A percentile compares a stretch with the other conserved stretches of the same genome.
Evolutionary conservation across 345 rosid genomes (phyloP).

Genomic region (Isatis tinctoria): DNA sequence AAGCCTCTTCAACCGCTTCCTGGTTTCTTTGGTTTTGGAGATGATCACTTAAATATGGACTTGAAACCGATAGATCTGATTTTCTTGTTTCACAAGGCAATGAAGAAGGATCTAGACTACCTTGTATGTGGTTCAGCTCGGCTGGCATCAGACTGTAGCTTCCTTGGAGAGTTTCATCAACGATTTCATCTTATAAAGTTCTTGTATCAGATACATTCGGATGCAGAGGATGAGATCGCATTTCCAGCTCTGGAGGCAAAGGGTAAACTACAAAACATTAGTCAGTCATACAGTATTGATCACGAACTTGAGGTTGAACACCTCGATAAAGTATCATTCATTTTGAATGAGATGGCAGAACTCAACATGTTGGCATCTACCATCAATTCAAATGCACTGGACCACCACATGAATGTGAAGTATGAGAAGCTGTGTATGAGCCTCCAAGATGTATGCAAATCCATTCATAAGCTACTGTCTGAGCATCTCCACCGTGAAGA

Average conservation of each 20-base stretch:
- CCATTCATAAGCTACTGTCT: constrained; percentile 55
- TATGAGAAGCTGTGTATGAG: constrained; percentile 41
- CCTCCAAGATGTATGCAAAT: constrained; percentile 59
- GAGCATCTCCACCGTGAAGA: constrained; percentile 74
- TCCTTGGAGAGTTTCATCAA: constrained; percentile 51
- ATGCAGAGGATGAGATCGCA: constrained; percentile 72
- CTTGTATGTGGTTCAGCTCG: constrained; percentile 54
- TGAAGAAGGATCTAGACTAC: constrained; percentile 63
- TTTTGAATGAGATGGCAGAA: constrained; percentile 52
- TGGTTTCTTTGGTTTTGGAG: constrained; percentile 12
- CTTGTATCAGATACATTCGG: constrained; percentile 57
- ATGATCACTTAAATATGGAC: constrained; percentile 24
- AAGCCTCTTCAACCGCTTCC: constrained; percentile 25
- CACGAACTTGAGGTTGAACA: constrained; percentile 51
- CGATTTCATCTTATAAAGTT: constrained; percentile 52
- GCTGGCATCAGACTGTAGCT: constrained; percentile 42
- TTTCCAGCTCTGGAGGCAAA: constrained; percentile 81
- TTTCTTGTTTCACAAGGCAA: constrained; percentile 74
- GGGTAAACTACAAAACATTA: constrained; percentile 55
- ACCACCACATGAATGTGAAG: constrained; percentile 19
- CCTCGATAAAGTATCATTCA: constrained; percentile 46
- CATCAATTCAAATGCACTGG: constrained; percentile 19
- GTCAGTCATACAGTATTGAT: constrained; percentile 59
- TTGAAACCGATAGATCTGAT: constrained; percentile 61
- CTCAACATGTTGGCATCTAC: background rate